Evolutionary conservation across 2,329 filamentous ascomycete genomes (phyloP).

Genomic region (Apiospora kogelbergensis): DNA sequence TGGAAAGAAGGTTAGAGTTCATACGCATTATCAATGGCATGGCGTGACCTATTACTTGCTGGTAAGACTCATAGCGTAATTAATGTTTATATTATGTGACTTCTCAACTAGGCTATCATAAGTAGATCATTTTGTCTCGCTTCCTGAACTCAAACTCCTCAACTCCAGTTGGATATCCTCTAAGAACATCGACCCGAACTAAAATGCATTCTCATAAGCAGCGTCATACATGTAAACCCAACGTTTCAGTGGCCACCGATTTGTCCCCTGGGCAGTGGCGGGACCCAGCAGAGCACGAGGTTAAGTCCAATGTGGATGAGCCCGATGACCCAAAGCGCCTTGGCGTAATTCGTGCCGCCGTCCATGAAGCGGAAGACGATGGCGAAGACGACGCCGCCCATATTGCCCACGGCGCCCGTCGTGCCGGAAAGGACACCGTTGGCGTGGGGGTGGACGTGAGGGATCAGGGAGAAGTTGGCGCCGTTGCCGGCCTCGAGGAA

Average conservation of each 20-base stretch:
- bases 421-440: slow-evolving; percentile 78
- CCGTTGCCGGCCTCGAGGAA: slow-evolving; percentile 87
- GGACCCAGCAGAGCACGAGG: slow-evolving; percentile 57
- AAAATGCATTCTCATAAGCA: not conserved
- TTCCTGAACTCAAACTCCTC: not conserved
- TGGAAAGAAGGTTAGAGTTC: not conserved
- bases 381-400: slow-evolving; percentile 83
- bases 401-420: slow-evolving; percentile 77
- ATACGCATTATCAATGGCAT: not conserved
- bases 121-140: not conserved
- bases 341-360: slow-evolving; percentile 64
- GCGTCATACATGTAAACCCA: not conserved
- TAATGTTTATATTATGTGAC: not conserved
- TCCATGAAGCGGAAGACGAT: slow-evolving; percentile 75
- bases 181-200: not conserved
- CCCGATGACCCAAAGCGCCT: slow-evolving; percentile 80
- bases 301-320: slow-evolving; percentile 71
- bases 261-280: slow-evolving; percentile 55
- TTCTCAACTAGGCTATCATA: not conserved
- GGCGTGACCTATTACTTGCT: not conserved
- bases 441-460: slow-evolving; percentile 79
- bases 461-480: slow-evolving; percentile 81
- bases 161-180: not conserved
- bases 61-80: not conserved
- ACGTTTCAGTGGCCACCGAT: slow-evolving; percentile 41